Conservation (phyloP, 129 eudicot genomes). For the Saposhnikovia divaricata region DNA sequence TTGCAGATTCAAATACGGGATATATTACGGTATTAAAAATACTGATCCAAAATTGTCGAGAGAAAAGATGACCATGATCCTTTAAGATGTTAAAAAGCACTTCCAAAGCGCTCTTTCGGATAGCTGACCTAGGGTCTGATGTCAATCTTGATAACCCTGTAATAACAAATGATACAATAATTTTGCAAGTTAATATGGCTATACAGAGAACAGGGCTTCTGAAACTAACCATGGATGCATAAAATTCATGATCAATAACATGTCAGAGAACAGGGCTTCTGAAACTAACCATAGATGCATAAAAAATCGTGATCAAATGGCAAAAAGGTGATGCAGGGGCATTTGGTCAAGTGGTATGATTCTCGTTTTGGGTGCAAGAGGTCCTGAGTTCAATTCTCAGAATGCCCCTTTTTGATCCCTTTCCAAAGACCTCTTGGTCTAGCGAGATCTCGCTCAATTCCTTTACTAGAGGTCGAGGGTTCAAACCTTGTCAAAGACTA, state of each 20-base stretch:
- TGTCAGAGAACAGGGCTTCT: neutral
- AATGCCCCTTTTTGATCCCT: neutral
- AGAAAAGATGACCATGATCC: constrained; percentile 92
- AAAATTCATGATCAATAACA: neutral
- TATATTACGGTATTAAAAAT: constrained; percentile 53
- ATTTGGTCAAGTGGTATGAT: neutral
- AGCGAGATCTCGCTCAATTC: neutral
- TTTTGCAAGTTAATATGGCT: neutral
- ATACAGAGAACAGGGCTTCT: neutral
- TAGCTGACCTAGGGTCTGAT: constrained; percentile 88
- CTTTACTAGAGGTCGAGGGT: neutral
- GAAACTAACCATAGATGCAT: neutral
- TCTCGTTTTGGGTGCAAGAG: neutral
- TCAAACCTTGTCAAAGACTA: neutral
- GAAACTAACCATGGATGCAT: neutral
- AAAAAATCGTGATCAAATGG: neutral
- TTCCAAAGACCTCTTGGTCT: neutral
- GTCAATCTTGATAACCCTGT: constrained; percentile 82
- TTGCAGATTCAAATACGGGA: constrained; percentile 53
- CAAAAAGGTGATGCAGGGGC: neutral
- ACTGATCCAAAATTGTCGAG: constrained; percentile 69
- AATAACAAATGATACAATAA: constrained; percentile 11
- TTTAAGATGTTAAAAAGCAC: constrained; percentile 90
- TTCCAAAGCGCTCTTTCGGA: constrained; percentile 83
- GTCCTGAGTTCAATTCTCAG: neutral